Base-by-base conservation (phyloP, 176 grass and related monocot genomes). In the Triticum urartu region DNA sequence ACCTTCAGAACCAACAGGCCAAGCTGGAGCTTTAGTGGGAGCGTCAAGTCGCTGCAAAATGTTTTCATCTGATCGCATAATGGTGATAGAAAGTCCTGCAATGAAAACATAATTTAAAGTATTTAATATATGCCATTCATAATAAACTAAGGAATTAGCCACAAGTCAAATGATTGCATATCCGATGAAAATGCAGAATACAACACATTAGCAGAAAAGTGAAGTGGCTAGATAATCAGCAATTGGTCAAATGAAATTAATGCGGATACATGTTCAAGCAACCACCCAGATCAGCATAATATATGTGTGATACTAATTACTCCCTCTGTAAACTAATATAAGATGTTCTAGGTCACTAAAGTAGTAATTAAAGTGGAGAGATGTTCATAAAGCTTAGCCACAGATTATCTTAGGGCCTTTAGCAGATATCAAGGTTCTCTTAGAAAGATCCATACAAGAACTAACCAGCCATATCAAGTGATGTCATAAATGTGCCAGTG, bases 1-100 rank as follows among this genome's bases (percentile, higher is more conserved):
- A 96, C 97, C 97, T 96, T 99, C 94, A 85, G 75, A 93, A 90
- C 88, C 97, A 94, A 97, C 92, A 85, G 92, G 97, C 97, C 97
- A 99, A 84, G 88, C 91, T 30, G 83, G 94, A 89, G 94, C 94
- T 87, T 80, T 90, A 77, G 97, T 94, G 11, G 97, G 97, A 84
- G 97, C 97, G 90, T 99, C 97, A 79, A 99, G 90, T 69, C 90
- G 86, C 60, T 93, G 86, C 79, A 99, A 90, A 88, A 99, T 93
- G 40, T 65, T 88, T 78, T 91, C 72, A 43, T 96, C 92, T 40
- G 94, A 92, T 81, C 88, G 96, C 97, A 97, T 94, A 72, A 99
- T 90, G 56, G 97, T 92, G 64, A 99, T 94, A 85, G 97, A 99
- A 79, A 99, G 87, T 81, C 97, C 97, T 99, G 86, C 78, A 88